Evolutionary conservation across 768 basidiomycete genomes (phyloP).

Genomic region (Suillus hirtellus): DNA sequence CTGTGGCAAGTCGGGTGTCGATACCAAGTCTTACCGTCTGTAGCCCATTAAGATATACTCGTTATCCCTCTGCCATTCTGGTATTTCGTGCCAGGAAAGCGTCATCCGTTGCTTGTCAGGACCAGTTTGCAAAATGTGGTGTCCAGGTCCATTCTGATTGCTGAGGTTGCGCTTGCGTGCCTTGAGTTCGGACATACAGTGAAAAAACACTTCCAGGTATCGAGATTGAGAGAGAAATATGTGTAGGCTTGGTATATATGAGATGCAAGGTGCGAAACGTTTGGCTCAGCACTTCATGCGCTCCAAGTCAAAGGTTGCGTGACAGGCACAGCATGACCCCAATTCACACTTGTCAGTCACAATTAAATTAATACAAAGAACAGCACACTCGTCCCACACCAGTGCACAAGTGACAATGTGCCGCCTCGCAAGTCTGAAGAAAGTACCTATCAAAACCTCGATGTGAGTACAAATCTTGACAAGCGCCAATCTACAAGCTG

Average conservation of each 20-base stretch:
- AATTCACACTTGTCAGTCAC: neutral
- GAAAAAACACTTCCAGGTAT: neutral
- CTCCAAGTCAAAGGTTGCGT: neutral
- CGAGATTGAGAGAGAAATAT: neutral
- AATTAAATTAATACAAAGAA: neutral
- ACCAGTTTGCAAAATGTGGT: constrained; percentile 5
- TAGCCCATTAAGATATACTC: constrained; percentile 73
- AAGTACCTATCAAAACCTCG: neutral
- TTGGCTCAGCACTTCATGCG: neutral
- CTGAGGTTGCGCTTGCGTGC: constrained; percentile 1
- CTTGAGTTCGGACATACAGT: constrained; percentile 1
- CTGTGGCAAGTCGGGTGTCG: constrained; percentile 9
- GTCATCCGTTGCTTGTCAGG: constrained; percentile 22
- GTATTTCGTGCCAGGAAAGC: constrained; percentile 58
- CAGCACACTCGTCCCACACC: neutral
- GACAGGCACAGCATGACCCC: neutral
- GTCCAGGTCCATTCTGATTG: constrained; percentile 13
- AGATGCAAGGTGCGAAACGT: neutral
- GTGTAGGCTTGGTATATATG: neutral
- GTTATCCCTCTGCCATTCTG: constrained; percentile 73
- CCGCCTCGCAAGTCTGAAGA: neutral
- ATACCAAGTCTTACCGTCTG: constrained; percentile 49
- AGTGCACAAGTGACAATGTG: neutral
- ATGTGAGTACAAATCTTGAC: neutral
- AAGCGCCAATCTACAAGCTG: neutral